Percentiles rank a stretch among this genome's conserved stretches.
Evolutionary conservation across 306 rosid species (phyloP).

Genomic region (Cicer chorassanicum): DNA sequence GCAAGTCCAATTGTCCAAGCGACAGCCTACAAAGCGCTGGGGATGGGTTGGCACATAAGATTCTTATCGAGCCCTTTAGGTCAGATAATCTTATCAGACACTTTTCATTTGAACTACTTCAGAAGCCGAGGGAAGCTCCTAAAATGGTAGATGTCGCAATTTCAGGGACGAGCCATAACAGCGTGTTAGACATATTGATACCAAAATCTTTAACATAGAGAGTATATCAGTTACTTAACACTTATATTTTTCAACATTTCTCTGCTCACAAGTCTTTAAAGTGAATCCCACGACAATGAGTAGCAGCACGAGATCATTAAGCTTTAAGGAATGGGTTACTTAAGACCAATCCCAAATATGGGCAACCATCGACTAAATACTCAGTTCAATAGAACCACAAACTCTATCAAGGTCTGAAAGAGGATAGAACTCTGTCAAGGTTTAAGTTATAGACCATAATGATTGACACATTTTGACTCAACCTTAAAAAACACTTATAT

Average conservation of each 20-base stretch:
- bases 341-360: not conserved
- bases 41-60: constrained; percentile 10
- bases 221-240: not conserved
- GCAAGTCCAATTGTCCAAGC: not conserved
- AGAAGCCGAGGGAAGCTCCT: not conserved
- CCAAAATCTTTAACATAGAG: not conserved
- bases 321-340: not conserved
- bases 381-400: not conserved
- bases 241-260: too few relatives aligned
- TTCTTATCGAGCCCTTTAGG: not conserved
- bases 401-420: not conserved
- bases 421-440: not conserved
- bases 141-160: not conserved
- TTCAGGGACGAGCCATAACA: not conserved
- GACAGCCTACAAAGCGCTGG: constrained; percentile 29
- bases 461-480: not conserved
- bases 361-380: not conserved
- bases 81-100: constrained; percentile 13
- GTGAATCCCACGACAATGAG: too few relatives aligned
- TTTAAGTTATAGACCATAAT: not conserved
- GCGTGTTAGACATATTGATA: not conserved
- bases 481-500: not conserved
- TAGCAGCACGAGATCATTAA: not conserved
- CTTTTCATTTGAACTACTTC: constrained; percentile 23
- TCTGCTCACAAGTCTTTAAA: too few relatives aligned